These are phyloP conservation scores for Sarocladiaceae sp. DNA, from an alignment of 2,329 filamentous ascomycete genomes.

Conservation along the genomic window DNA sequence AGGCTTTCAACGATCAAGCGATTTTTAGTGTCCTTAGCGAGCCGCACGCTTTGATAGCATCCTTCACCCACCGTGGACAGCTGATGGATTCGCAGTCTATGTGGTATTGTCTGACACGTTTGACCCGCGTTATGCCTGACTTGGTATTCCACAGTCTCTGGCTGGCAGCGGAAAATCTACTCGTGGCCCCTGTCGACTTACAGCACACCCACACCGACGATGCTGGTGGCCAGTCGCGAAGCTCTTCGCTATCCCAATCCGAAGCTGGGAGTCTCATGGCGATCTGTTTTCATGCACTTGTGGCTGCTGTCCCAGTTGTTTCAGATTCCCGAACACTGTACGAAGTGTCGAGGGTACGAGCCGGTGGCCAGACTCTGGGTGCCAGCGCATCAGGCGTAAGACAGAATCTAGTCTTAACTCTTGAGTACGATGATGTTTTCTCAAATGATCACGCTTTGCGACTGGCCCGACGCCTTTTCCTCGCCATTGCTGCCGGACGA, in stretches of 20 bases:
- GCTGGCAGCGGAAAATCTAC: slow-evolving; percentile 55
- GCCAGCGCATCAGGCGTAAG: slow-evolving; percentile 23
- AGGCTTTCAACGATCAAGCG: slow-evolving; percentile 58
- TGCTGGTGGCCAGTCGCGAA: slow-evolving; percentile 12
- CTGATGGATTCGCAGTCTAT: slow-evolving; percentile 57
- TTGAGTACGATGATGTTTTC: slow-evolving; percentile 61
- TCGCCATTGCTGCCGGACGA: slow-evolving; percentile 50
- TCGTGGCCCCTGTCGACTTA: slow-evolving; percentile 46
- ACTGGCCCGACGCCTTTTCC: slow-evolving; percentile 54
- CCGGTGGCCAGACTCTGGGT: slow-evolving; percentile 46
- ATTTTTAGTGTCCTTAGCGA: slow-evolving; percentile 61
- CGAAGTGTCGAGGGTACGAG: slow-evolving; percentile 58
- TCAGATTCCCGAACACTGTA: slow-evolving; percentile 43
- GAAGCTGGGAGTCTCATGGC: slow-evolving; percentile 52
- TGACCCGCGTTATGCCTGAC: slow-evolving; percentile 52
- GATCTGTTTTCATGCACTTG: slow-evolving; percentile 59
- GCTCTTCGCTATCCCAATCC: slow-evolving; percentile 36
- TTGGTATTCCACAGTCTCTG: slow-evolving; percentile 62
- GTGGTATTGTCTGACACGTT: slow-evolving; percentile 59
- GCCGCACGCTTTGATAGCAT: slow-evolving; percentile 48
- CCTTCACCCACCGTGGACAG: slow-evolving; percentile 50
- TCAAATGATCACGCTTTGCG: slow-evolving; percentile 57
- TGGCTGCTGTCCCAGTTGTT: slow-evolving; percentile 52
- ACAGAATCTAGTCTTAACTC: slow-evolving; percentile 12
- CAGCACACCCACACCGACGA: slow-evolving; percentile 19